Conservation (phyloP, 306 rosid species). For the Heteromeles arbutifolia region DNA sequence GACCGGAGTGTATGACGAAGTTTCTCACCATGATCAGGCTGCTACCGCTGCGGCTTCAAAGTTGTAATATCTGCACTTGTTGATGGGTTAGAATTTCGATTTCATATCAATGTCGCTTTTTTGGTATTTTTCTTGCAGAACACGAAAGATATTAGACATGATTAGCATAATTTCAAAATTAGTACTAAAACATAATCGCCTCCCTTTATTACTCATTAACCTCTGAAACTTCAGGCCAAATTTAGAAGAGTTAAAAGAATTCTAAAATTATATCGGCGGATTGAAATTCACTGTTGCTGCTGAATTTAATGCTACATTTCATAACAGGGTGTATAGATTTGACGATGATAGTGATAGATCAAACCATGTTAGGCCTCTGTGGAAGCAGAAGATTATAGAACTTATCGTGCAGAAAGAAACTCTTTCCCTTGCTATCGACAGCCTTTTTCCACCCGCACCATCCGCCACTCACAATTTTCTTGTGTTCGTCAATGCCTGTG, state of each 20-base stretch:
- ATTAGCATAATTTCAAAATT: background rate
- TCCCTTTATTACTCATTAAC: background rate
- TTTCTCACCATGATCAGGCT: background rate
- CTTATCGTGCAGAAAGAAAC: constrained; percentile 86
- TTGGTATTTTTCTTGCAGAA: background rate
- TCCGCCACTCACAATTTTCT: constrained; percentile 73
- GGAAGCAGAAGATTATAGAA: constrained; percentile 88
- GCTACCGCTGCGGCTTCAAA: background rate
- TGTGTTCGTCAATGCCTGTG: constrained; percentile 72
- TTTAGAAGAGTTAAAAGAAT: background rate
- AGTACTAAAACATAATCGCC: background rate
- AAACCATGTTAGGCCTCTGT: constrained; percentile 95
- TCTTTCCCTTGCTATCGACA: constrained; percentile 78
- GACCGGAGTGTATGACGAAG: constrained; percentile 5
- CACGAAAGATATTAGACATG: background rate
- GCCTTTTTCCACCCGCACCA: constrained; percentile 99
- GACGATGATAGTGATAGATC: background rate
- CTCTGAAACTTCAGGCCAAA: background rate
- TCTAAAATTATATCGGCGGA: background rate
- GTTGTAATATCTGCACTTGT: background rate
- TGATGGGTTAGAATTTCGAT: background rate
- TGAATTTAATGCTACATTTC: background rate
- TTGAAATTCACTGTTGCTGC: background rate
- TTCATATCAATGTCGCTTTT: background rate
- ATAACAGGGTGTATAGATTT: background rate